These are phyloP conservation scores for Aaosphaeria pasadenensis DNA, from an alignment of 2,329 filamentous ascomycete genomes.

Conservation along the genomic window DNA sequence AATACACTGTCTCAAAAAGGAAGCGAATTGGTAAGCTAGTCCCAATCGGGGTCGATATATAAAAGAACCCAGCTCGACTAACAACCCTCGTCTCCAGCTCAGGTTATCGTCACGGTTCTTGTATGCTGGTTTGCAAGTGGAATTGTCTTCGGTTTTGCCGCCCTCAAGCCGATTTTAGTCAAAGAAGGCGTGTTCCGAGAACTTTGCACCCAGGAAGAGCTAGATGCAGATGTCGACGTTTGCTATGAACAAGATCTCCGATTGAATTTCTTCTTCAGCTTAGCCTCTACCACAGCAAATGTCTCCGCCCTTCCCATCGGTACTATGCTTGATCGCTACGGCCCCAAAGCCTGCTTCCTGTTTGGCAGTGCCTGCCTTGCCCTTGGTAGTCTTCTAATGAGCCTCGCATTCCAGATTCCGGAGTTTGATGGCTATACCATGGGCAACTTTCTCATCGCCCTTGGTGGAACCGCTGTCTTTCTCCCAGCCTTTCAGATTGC, in stretches of 20 bases:
- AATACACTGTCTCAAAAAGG: conserved; percentile 47
- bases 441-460: conserved; percentile 72
- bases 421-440: conserved; percentile 54
- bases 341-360: conserved; percentile 31
- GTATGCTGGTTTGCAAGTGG: conserved; percentile 39
- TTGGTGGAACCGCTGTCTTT: conserved; percentile 79
- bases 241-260: conserved; percentile 39
- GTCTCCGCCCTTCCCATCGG: conserved; percentile 37
- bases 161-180: conserved; percentile 39
- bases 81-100: conserved; percentile 18
- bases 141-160: conserved; percentile 41
- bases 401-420: conserved; percentile 33
- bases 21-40: conserved; percentile 30
- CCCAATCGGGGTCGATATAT: conserved; percentile 6
- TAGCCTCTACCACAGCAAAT: conserved; percentile 38
- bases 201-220: conserved; percentile 33
- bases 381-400: conserved; percentile 35
- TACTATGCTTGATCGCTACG: conserved; percentile 36
- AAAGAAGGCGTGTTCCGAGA: conserved; percentile 37
- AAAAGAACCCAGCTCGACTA: conserved; percentile 3
- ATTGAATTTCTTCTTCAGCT: conserved; percentile 37
- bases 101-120: conserved; percentile 33
- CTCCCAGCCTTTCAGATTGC: conserved; percentile 82
- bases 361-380: conserved; percentile 30
- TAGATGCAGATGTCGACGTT: conserved; percentile 29